Percentiles rank a stretch among this genome's conserved stretches.
These are phyloP conservation scores for Plasmodium chabaudi DNA, from an alignment of 169 alveolate species.

Conservation along the genomic window DNA sequence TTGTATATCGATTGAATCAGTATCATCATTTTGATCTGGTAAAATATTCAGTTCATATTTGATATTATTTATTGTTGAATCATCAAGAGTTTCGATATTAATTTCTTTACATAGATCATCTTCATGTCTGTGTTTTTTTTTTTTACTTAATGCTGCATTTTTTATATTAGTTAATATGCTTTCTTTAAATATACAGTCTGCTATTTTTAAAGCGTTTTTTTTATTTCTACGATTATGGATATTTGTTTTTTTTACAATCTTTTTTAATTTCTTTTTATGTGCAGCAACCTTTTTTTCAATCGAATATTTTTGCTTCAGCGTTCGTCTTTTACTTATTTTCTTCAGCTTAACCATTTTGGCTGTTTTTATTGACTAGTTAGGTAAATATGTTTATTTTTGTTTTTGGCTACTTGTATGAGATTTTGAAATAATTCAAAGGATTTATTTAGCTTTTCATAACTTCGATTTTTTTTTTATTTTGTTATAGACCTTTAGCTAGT, in stretches of 20 bases:
- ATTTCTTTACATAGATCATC: slow-evolving; percentile 38
- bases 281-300: slow-evolving; percentile 63
- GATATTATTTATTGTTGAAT: slow-evolving; percentile 36
- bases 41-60: slow-evolving; percentile 7
- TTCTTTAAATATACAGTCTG: slow-evolving; percentile 66
- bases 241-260: slow-evolving; percentile 57
- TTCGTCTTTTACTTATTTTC: slow-evolving; percentile 42
- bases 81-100: slow-evolving; percentile 13
- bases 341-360: slow-evolving; percentile 50
- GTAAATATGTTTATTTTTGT: not conserved
- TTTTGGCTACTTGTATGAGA: not conserved
- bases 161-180: slow-evolving; percentile 49
- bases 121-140: slow-evolving; percentile 13
- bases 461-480: no score
- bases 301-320: slow-evolving; percentile 68
- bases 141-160: slow-evolving; percentile 17
- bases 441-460: no score
- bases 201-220: slow-evolving; percentile 52
- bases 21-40: not conserved
- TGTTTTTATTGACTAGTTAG: not conserved
- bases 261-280: slow-evolving; percentile 59
- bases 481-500: no score
- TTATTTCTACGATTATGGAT: slow-evolving; percentile 54
- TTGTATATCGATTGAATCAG: not conserved
- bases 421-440: no score